A percentile compares a stretch with the other conserved stretches of the same genome.
Evolutionary conservation across 1,284 basidiomycete species (phyloP).

Genomic region (Psilocybe mexicana): DNA sequence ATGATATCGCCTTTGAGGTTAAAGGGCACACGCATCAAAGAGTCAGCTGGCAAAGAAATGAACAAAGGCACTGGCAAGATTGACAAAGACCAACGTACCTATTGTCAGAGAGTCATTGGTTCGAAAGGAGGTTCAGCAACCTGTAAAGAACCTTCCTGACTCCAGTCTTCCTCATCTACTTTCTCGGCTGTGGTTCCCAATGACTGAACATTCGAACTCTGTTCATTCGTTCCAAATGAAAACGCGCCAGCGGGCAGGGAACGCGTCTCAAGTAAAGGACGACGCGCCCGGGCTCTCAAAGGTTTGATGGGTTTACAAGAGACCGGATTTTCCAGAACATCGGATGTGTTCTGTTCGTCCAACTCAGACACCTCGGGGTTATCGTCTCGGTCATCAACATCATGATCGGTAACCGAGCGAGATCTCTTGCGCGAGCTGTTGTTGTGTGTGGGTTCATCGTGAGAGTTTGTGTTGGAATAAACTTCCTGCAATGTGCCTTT

Average conservation of each 20-base stretch:
- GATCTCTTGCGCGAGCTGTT: constrained; percentile 33
- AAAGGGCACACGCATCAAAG: not conserved
- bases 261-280: constrained; percentile 32
- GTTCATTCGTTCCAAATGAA: constrained; percentile 16
- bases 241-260: constrained; percentile 38
- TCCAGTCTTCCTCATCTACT: constrained; percentile 38
- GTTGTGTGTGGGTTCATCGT: constrained; percentile 7
- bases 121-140: constrained; percentile 18
- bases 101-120: constrained; percentile 21
- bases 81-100: not conserved
- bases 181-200: constrained; percentile 9
- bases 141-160: constrained; percentile 19
- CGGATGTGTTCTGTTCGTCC: not conserved
- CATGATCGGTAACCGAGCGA: constrained; percentile 28
- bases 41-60: not conserved
- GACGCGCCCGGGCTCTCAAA: constrained; percentile 33
- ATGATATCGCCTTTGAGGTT: not conserved
- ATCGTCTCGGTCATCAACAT: not conserved
- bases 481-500: constrained; percentile 43
- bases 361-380: constrained; percentile 2
- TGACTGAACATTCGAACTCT: not conserved
- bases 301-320: constrained; percentile 38
- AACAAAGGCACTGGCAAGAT: not conserved
- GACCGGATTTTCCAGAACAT: not conserved
- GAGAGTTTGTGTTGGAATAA: constrained; percentile 21